Percentiles rank a stretch among this genome's conserved stretches.
These are phyloP conservation scores for Trichoderma reesei DNA, from an alignment of 495 filamentous ascomycete species.

Conservation along the genomic window DNA sequence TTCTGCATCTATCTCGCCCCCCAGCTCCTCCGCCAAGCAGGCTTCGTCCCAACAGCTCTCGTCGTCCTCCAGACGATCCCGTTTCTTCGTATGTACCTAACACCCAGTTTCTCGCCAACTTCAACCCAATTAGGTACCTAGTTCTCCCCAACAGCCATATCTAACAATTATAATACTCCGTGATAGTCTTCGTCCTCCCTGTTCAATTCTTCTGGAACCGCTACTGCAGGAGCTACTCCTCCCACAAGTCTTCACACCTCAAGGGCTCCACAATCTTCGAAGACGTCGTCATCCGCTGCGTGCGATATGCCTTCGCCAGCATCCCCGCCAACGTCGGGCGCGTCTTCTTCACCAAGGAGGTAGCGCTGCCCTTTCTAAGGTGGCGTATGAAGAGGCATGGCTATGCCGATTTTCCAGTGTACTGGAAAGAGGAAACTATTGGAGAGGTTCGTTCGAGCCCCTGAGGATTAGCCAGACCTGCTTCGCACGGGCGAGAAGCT, in stretches of 20 bases:
- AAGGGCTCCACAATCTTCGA: constrained; percentile 57
- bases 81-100: constrained; percentile 46
- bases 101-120: background rate
- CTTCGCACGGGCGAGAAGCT: background rate
- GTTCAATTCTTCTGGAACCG: constrained; percentile 46
- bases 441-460: constrained; percentile 25
- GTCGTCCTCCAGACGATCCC: constrained; percentile 49
- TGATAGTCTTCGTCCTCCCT: constrained; percentile 48
- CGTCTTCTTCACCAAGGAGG: constrained; percentile 65
- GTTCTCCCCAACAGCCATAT: background rate
- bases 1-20: constrained; percentile 53
- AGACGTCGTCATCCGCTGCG: constrained; percentile 61
- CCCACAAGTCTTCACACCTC: constrained; percentile 44
- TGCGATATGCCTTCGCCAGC: constrained; percentile 64
- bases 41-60: constrained; percentile 37
- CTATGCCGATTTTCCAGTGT: constrained; percentile 45
- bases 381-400: constrained; percentile 68
- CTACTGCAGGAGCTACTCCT: constrained; percentile 34
- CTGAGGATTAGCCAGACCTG: background rate
- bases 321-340: constrained; percentile 55
- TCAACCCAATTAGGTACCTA: background rate
- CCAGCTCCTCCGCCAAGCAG: constrained; percentile 50
- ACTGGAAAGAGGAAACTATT: constrained; percentile 46
- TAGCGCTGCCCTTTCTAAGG: constrained; percentile 59
- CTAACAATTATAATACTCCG: background rate